phyloP scores from a whole-genome alignment of 1,139 yeast species.

The Saccharomyces hybrid region DNA sequence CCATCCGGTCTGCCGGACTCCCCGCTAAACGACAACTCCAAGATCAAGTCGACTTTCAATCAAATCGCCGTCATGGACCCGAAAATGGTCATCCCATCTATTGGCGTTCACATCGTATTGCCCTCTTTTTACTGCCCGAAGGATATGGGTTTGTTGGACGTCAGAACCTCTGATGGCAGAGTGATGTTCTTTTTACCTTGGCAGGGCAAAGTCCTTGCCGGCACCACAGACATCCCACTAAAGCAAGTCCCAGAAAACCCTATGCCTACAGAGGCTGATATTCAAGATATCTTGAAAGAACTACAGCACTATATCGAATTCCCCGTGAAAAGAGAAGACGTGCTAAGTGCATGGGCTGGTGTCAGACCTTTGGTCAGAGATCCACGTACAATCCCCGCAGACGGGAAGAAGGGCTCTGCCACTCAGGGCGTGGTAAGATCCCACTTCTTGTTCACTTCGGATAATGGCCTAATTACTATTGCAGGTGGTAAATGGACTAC shows the following conservation, averaged over 20 bases:
- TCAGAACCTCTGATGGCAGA: slow-evolving; percentile 89
- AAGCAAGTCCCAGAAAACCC: slow-evolving; percentile 76
- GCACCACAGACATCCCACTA: slow-evolving; percentile 86
- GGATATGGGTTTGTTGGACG: slow-evolving; percentile 83
- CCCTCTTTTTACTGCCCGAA: slow-evolving; percentile 91
- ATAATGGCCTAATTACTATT: slow-evolving; percentile 72
- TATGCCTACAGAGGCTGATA: slow-evolving; percentile 80
- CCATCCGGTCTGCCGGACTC: slow-evolving; percentile 49
- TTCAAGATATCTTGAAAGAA: slow-evolving; percentile 79
- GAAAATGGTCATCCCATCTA: slow-evolving; percentile 80
- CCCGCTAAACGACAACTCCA: slow-evolving; percentile 28
- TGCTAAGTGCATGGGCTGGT: slow-evolving; percentile 94
- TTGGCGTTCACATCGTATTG: slow-evolving; percentile 87
- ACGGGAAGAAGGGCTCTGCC: slow-evolving; percentile 38
- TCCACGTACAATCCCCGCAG: slow-evolving; percentile 49
- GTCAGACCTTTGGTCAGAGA: slow-evolving; percentile 90
- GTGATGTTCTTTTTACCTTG: slow-evolving; percentile 96
- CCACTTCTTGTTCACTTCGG: slow-evolving; percentile 69
- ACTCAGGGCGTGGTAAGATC: slow-evolving; percentile 88
- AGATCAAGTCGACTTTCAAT: slow-evolving; percentile 12
- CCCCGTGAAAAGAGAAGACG: slow-evolving; percentile 85
- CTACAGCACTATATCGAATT: slow-evolving; percentile 83
- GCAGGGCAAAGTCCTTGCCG: slow-evolving; percentile 96
- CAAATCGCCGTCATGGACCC: slow-evolving; percentile 34
- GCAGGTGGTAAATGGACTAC: slow-evolving; percentile 99